A percentile compares a stretch with the other conserved stretches of the same genome.
These are phyloP conservation scores for Nemophila menziesii DNA, from an alignment of 257 asterid genomes.

Conservation along the genomic window DNA sequence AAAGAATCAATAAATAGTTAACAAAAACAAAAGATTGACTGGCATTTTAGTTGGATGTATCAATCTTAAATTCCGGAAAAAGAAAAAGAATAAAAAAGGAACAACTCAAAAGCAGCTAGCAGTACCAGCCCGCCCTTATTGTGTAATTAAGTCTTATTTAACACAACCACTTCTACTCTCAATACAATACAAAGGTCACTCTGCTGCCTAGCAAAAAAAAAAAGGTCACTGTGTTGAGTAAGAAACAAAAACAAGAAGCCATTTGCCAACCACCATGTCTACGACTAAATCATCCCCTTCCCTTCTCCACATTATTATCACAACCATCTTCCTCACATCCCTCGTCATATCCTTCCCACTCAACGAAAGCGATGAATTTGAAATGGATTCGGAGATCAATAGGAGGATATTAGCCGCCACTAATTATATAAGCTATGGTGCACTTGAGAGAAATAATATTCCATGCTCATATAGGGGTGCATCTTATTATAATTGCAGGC, in stretches of 20 bases:
- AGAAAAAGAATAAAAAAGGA: too few species aligned
- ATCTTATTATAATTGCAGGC: constrained; percentile 79
- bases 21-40: constrained; percentile 4
- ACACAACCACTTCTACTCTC: not conserved
- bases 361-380: constrained; percentile 34
- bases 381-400: constrained; percentile 50
- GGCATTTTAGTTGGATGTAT: constrained; percentile 15
- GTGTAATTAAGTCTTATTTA: not conserved
- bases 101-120: not conserved
- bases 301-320: constrained; percentile 1
- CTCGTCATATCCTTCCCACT: constrained; percentile 6
- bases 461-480: constrained; percentile 78
- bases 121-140: not conserved
- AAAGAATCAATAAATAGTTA: not conserved
- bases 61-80: not conserved
- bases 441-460: constrained; percentile 59
- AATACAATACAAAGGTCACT: not conserved
- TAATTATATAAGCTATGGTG: constrained; percentile 79
- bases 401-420: constrained; percentile 56
- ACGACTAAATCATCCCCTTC: constrained; percentile 18
- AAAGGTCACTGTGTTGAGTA: too few species aligned
- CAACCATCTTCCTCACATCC: constrained; percentile 3
- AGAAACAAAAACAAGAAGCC: not conserved
- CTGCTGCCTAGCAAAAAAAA: too few species aligned
- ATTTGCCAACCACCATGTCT: not conserved